Base-by-base conservation (phyloP, 305 asterid genomes). In the Fraxinus baroniana region DNA sequence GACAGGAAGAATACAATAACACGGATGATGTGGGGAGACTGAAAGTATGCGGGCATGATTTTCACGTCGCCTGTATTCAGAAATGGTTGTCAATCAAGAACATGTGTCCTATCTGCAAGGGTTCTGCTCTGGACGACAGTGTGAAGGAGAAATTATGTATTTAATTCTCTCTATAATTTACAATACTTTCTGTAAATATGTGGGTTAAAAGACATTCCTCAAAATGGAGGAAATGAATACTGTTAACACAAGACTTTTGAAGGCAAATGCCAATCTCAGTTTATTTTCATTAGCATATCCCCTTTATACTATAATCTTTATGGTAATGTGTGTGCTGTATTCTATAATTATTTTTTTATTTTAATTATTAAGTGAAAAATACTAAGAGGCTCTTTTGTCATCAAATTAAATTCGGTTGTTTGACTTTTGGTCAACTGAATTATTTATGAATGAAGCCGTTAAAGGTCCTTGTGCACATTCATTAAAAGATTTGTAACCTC, bases 31-130 rank as follows among this genome's bases (percentile, higher is more conserved):
- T 93, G 74, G 97, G 95, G 89, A 89, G 80, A 0, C 36, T 94
- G 88, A 92, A 87, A 85, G 82, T 57, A 32, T 94, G 98, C 82
- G 79, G 89, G 18, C 98, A 94, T 89, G 97, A 93, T 85, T 94
- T 91, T 84, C 98, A 94, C 81, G 91, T 89, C 41, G 85, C 87
- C 10, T 94, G 98, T 79, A 92, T 94, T 81, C 85, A 83, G 36
- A 94, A 86, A 88, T 94, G 98, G 98, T 64, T 94, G 76, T 89
- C 95, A 12, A 86, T 94, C 90, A 94, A 94, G 93, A 94, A 91
- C 55, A 76, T 78, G 62, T 94, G 97, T 30, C 98, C 97, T 1
- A 92, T 94, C 86, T 94, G 98, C 91, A 94, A 94, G 86, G 82
- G 87, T 66, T 26, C 94, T 77, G 96, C 93, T 37, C 76, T 87